A percentile compares a stretch with the other conserved stretches of the same genome.
Evolutionary conservation across 2,329 filamentous ascomycete genomes (phyloP).

Genomic region (Simplicillium sp.): DNA sequence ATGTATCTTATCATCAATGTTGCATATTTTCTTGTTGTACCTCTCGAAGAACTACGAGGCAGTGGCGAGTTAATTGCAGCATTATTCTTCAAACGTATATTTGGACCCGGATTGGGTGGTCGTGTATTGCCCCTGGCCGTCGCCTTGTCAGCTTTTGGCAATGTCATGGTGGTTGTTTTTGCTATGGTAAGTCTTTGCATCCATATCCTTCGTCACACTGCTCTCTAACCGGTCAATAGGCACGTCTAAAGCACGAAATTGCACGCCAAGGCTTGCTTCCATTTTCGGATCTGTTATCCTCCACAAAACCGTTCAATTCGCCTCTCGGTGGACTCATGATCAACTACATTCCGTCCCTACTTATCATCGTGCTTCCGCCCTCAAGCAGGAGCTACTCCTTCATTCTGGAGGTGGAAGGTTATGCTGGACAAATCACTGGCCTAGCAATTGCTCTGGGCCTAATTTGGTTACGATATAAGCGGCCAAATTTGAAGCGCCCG

Average conservation of each 20-base stretch:
- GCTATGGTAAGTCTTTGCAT: conserved; percentile 42
- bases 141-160: conserved; percentile 57
- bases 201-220: not conserved
- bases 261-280: conserved; percentile 63
- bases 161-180: conserved; percentile 66
- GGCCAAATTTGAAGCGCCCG: conserved; percentile 51
- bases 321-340: conserved; percentile 59
- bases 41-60: conserved; percentile 54
- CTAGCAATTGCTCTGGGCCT: conserved; percentile 49
- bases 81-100: conserved; percentile 55
- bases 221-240: conserved; percentile 27
- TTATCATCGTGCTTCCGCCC: conserved; percentile 57
- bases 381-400: conserved; percentile 61
- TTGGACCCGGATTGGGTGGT: conserved; percentile 48
- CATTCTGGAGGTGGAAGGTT: conserved; percentile 63
- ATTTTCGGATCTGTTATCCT: conserved; percentile 49
- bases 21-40: conserved; percentile 53
- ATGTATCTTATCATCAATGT: conserved; percentile 61
- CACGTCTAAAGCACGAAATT: conserved; percentile 63
- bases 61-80: conserved; percentile 61
- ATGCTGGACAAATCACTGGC: conserved; percentile 52
- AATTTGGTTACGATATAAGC: conserved; percentile 47
- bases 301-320: conserved; percentile 56
- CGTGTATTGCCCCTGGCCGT: conserved; percentile 53
- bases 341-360: conserved; percentile 57